Evolutionary conservation across 75 land plant genomes (phyloP).

Genomic region (Cunninghamia lanceolata): DNA sequence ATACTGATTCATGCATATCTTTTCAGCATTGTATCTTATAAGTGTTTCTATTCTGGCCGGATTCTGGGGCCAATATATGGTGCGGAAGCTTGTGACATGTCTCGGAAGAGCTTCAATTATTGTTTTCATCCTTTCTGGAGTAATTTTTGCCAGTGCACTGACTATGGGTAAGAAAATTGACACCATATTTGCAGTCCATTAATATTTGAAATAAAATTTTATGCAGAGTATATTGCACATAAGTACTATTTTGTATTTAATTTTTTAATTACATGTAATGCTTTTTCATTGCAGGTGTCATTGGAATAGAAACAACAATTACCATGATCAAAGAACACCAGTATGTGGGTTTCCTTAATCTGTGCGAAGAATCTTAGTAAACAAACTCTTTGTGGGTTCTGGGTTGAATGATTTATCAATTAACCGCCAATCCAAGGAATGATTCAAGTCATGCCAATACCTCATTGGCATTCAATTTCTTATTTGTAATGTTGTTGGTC

Average conservation of each 20-base stretch:
- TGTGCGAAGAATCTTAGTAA: background rate
- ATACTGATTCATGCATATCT: background rate
- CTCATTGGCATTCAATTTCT: constrained; percentile 1
- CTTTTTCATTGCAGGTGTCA: background rate
- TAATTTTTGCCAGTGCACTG: constrained; percentile 68
- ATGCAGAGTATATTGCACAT: background rate
- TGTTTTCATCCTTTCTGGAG: constrained; percentile 66
- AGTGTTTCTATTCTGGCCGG: constrained; percentile 65
- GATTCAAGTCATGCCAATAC: background rate
- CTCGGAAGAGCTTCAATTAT: constrained; percentile 72
- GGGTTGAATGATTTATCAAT: background rate
- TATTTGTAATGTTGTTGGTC: background rate
- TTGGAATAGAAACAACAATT: constrained; percentile 12
- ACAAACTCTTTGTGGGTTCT: background rate
- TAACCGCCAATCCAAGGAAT: background rate
- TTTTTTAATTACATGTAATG: no score
- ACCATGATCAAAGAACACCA: constrained; percentile 5
- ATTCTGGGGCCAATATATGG: constrained; percentile 67
- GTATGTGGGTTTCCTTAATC: constrained; percentile 9
- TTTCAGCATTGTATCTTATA: constrained; percentile 75
- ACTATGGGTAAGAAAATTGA: constrained; percentile 58
- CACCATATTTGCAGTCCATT: no score
- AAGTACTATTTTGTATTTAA: background rate
- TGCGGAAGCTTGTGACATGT: constrained; percentile 44
- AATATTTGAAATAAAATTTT: background rate